A percentile compares a stretch with the other conserved stretches of the same genome.
Conservation (phyloP, 140 eudicot species). For the Bidens hawaiensis region DNA sequence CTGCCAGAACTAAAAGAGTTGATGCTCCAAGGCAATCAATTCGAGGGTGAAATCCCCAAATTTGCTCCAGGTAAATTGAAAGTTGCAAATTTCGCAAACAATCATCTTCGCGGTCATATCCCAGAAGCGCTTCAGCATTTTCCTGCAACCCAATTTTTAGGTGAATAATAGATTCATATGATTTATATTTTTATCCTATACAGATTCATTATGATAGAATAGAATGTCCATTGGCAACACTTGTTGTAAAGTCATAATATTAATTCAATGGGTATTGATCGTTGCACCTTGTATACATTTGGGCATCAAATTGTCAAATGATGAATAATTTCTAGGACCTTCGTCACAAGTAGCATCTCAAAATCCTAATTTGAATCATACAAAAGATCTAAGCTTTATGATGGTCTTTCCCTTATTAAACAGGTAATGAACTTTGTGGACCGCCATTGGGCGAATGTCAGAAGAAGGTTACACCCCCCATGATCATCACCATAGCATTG, state of each 20-base stretch:
- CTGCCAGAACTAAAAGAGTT: slow-evolving; percentile 50
- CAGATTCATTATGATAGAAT: not conserved
- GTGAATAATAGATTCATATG: slow-evolving; percentile 15
- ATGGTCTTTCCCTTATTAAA: slow-evolving; percentile 8
- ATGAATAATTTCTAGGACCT: not conserved
- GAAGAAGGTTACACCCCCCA: slow-evolving; percentile 24
- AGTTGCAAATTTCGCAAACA: slow-evolving; percentile 46
- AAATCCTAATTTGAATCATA: not conserved
- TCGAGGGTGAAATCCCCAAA: slow-evolving; percentile 54
- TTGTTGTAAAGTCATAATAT: not conserved
- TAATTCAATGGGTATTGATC: not conserved
- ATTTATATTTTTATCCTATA: not conserved
- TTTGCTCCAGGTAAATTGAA: slow-evolving; percentile 26
- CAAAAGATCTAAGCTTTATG: not conserved
- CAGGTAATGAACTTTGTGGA: slow-evolving; percentile 83
- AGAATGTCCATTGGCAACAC: not conserved
- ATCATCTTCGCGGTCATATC: slow-evolving; percentile 56
- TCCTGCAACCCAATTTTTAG: slow-evolving; percentile 40
- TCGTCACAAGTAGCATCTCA: not conserved
- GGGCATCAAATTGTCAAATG: not conserved
- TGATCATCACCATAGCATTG: slow-evolving; percentile 26
- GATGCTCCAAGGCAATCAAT: slow-evolving; percentile 50
- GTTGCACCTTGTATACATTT: too few species aligned
- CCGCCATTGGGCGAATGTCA: slow-evolving; percentile 48
- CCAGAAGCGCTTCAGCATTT: slow-evolving; percentile 44